Conservation (phyloP, 768 basidiomycete species). For the Dacryopinax spathularia region DNA sequence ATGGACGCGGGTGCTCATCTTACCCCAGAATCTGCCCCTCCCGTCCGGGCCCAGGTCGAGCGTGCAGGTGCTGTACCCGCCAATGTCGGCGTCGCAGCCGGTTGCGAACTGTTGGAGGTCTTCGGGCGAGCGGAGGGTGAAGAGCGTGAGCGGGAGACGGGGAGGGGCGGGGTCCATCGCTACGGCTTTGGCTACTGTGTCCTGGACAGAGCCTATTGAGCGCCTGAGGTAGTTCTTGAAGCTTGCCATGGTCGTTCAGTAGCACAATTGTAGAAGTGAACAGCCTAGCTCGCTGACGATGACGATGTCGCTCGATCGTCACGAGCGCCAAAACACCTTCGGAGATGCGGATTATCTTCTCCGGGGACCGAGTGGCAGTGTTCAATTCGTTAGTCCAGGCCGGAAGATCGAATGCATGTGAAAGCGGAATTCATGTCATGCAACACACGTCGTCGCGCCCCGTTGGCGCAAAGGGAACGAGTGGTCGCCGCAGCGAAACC, state of each 20-base stretch:
- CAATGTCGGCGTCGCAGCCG: conserved; percentile 81
- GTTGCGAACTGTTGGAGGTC: conserved; percentile 52
- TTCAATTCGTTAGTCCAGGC: no score
- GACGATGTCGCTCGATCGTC: no score
- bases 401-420: not conserved
- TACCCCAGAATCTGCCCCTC: conserved; percentile 57
- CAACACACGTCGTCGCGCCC: no score
- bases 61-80: conserved; percentile 64
- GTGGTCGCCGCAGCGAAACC: no score
- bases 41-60: conserved; percentile 45
- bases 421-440: not conserved
- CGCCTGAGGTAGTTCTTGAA: not conserved
- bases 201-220: not conserved
- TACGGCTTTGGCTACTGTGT: not conserved
- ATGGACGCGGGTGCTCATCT: conserved; percentile 56
- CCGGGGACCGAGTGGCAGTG: no score
- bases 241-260: not conserved
- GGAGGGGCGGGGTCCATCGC: conserved; percentile 26
- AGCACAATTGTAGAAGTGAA: no score
- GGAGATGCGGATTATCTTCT: no score
- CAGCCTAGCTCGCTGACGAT: no score
- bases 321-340: no score
- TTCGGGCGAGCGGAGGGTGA: conserved; percentile 44
- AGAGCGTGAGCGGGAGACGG: conserved; percentile 49
- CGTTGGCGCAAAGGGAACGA: no score